Conservation (phyloP, 805 yeast species). For the Pichia manshurica region DNA sequence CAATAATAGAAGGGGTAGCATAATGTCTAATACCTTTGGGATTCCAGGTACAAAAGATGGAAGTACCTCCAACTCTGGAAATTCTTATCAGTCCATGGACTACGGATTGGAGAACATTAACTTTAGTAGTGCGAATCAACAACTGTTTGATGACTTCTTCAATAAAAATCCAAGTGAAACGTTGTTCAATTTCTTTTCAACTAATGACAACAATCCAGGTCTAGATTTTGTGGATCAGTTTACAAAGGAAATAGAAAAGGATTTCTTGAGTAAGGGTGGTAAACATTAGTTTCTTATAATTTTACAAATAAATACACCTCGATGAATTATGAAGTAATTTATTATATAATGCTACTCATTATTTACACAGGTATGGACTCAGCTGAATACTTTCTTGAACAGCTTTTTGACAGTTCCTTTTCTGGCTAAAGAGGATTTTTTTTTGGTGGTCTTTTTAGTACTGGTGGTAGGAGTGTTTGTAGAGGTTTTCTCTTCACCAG, state of each 20-base stretch:
- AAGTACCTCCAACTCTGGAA: not conserved
- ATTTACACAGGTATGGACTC: not conserved
- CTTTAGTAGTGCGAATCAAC: constrained; percentile 22
- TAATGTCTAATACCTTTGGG: too few species aligned
- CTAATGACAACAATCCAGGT: constrained; percentile 42
- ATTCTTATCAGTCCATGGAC: not conserved
- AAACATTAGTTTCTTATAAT: constrained; percentile 12
- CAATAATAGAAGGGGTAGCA: not conserved
- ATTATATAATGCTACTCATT: not conserved
- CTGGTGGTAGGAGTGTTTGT: too few species aligned
- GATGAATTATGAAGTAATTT: not conserved
- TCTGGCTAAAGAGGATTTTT: not conserved
- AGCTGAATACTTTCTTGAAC: constrained; percentile 11
- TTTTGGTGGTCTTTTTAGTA: not conserved
- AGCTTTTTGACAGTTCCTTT: constrained; percentile 7
- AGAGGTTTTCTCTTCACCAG: too few species aligned
- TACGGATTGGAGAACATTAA: constrained; percentile 7
- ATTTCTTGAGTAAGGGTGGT: constrained; percentile 36
- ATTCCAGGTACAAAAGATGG: too few species aligned
- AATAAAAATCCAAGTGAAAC: constrained; percentile 32
- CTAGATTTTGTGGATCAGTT: constrained; percentile 66
- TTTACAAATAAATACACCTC: too few species aligned
- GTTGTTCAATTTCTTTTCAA: constrained; percentile 45
- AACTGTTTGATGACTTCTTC: constrained; percentile 30
- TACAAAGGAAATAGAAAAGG: constrained; percentile 75